A percentile compares a stretch with the other conserved stretches of the same genome.
phyloP scores from a whole-genome alignment of 495 filamentous ascomycete species.

The Tuber umbilicatum region DNA sequence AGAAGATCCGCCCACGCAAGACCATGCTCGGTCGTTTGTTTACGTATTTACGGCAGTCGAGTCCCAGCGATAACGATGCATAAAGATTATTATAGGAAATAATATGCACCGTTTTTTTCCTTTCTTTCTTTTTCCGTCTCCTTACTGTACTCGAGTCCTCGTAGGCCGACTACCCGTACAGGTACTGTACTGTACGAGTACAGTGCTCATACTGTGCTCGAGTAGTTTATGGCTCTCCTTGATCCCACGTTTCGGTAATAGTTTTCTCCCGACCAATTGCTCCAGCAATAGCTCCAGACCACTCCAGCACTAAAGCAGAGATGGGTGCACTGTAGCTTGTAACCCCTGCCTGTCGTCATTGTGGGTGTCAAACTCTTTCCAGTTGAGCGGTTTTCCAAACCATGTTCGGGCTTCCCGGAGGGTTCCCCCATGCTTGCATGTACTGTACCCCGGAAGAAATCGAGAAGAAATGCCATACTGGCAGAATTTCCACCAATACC shows the following conservation, averaged over 20 bases:
- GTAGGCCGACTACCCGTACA: too few relatives aligned
- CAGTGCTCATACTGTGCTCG: too few relatives aligned
- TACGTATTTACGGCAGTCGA: not conserved
- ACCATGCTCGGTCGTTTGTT: not conserved
- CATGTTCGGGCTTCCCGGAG: not conserved
- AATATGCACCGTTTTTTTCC: not conserved
- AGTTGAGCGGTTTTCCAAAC: not conserved
- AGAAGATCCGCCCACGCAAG: slow-evolving; percentile 33
- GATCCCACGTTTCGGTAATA: not conserved
- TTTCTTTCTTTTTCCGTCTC: too few relatives aligned
- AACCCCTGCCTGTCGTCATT: not conserved
- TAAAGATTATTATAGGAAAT: not conserved
- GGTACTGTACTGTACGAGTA: too few relatives aligned
- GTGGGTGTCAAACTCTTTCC: not conserved
- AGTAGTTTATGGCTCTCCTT: not conserved
- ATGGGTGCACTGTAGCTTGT: not conserved
- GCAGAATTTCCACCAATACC: not conserved
- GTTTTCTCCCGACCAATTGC: not conserved
- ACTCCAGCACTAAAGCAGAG: not conserved
- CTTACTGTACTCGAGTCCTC: too few relatives aligned
- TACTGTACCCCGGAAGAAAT: not conserved
- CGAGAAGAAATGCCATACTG: not conserved
- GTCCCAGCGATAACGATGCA: not conserved
- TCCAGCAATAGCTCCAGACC: not conserved
- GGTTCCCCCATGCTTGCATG: not conserved